These are phyloP conservation scores for Chiua sp. DNA, from an alignment of 1,284 basidiomycete species.

Conservation along the genomic window DNA sequence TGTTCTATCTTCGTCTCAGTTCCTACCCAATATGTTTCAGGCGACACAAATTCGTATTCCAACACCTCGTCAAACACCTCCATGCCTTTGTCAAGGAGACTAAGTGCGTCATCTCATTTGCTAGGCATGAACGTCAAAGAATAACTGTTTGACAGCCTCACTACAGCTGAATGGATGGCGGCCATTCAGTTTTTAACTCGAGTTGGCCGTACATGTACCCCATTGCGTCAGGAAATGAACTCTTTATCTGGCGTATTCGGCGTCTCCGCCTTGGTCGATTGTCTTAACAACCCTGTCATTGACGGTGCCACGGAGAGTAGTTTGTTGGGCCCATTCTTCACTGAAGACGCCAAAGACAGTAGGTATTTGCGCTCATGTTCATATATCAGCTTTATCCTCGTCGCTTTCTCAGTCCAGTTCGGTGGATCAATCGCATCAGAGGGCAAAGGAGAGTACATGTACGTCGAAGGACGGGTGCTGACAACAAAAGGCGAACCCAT, in stretches of 20 bases:
- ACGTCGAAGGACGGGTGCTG: conserved; percentile 73
- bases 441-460: conserved; percentile 84
- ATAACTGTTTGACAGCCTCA: conserved; percentile 49
- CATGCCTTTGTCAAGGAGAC: conserved; percentile 79
- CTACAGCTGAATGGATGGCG: conserved; percentile 86
- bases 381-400: neutral
- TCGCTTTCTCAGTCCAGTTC: conserved; percentile 46
- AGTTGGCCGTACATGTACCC: conserved; percentile 74
- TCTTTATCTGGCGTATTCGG: conserved; percentile 83
- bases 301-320: conserved; percentile 74
- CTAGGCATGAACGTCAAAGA: neutral
- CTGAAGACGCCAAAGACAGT: conserved; percentile 80
- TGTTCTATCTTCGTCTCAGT: neutral
- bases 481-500: conserved; percentile 74
- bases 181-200: conserved; percentile 79
- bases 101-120: conserved; percentile 38
- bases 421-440: conserved; percentile 79
- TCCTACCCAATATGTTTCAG: conserved; percentile 28
- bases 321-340: conserved; percentile 86
- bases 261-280: conserved; percentile 79
- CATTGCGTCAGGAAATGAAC: conserved; percentile 84
- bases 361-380: conserved; percentile 29
- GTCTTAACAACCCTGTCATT: conserved; percentile 75
- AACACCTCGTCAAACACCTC: conserved; percentile 61
- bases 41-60: conserved; percentile 53